A percentile compares a stretch with the other conserved stretches of the same genome.
phyloP scores from a whole-genome alignment of 2,329 filamentous ascomycete species.

The Aspergillus tanneri region DNA sequence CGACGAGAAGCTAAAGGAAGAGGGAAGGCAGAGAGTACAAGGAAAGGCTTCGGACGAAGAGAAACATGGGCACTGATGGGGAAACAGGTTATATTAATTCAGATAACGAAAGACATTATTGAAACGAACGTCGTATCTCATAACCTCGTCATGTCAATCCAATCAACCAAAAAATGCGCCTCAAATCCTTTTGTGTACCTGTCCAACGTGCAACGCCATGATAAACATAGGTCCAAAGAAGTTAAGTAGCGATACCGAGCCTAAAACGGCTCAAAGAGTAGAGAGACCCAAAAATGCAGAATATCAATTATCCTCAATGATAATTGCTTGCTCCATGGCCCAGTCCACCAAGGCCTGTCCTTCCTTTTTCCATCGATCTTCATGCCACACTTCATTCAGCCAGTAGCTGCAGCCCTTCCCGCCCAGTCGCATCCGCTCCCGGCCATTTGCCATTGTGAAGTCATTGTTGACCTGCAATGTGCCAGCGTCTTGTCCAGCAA shows the following conservation, averaged over 20 bases:
- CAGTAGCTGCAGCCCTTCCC: conserved; percentile 34
- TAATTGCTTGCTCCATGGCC: conserved; percentile 42
- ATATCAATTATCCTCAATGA: conserved; percentile 34
- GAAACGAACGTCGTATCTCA: conserved; percentile 11
- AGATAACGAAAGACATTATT: not conserved
- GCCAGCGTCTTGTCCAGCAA: conserved; percentile 19
- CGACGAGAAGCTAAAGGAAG: conserved; percentile 32
- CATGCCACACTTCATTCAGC: conserved; percentile 39
- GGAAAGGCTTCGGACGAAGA: conserved; percentile 11
- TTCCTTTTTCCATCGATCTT: conserved; percentile 44
- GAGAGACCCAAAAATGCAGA: not conserved
- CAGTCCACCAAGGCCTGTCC: conserved; percentile 42
- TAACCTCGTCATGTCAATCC: conserved; percentile 5
- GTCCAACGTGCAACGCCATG: not conserved
- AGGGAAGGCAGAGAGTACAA: conserved; percentile 25
- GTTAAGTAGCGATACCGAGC: not conserved
- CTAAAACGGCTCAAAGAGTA: not conserved
- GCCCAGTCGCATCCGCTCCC: conserved; percentile 14
- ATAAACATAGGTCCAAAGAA: not conserved
- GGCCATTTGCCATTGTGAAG: conserved; percentile 14
- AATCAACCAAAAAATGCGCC: not conserved
- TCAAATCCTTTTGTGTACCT: conserved; percentile 1
- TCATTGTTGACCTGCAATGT: conserved; percentile 30
- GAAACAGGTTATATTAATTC: not conserved
- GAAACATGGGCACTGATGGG: not conserved